phyloP scores from a whole-genome alignment of 257 asterid genomes.

The Apocynum venetum region DNA sequence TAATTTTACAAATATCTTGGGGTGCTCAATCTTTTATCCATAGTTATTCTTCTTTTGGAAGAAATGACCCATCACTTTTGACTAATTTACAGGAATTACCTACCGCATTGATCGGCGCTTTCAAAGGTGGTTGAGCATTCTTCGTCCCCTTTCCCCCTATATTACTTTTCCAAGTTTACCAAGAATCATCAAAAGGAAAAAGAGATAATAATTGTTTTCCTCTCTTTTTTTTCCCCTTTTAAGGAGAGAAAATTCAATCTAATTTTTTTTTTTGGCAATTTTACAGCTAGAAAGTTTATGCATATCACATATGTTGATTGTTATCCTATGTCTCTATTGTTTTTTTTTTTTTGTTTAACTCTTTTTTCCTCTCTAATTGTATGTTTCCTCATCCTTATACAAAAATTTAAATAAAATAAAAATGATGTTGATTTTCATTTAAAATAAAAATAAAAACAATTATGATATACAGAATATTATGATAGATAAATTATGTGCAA shows the following conservation, averaged over 20 bases:
- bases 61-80: constrained; percentile 25
- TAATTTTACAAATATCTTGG: not conserved
- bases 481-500: no score
- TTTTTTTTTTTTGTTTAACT: no score
- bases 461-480: no score
- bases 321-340: not conserved
- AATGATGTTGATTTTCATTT: no score
- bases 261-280: constrained; percentile 8
- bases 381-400: not conserved
- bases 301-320: not conserved
- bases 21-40: not conserved
- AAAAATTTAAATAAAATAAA: no score
- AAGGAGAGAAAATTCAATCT: not conserved
- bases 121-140: constrained; percentile 20
- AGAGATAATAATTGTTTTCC: constrained; percentile 6
- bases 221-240: not conserved
- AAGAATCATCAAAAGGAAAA: constrained; percentile 10
- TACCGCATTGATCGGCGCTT: constrained; percentile 34
- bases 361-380: no score
- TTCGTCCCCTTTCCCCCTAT: constrained; percentile 42
- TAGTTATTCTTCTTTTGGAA: constrained; percentile 12
- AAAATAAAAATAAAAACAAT: no score
- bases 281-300: constrained; percentile 29
- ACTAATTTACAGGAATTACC: constrained; percentile 22
- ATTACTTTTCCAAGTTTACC: constrained; percentile 24